phyloP scores from a whole-genome alignment of 441 rosid species.

The Sinapis alba region DNA sequence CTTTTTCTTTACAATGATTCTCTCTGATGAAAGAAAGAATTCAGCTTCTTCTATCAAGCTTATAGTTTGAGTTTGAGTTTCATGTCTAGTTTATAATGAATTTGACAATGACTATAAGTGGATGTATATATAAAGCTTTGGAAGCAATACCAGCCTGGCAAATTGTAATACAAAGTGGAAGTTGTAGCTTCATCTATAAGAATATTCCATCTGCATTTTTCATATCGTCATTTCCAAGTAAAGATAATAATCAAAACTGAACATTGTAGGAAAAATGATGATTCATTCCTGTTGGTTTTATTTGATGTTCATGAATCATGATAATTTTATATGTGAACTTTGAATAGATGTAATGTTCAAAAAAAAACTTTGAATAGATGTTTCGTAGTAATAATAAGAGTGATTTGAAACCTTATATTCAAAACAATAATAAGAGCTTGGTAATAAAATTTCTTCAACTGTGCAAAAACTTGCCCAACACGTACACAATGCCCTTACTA shows the following conservation, averaged over 20 bases:
- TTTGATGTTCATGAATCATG: background rate
- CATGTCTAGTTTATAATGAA: background rate
- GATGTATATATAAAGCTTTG: background rate
- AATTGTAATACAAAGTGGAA: background rate
- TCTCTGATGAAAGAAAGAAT: background rate
- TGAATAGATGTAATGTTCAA: conserved; percentile 12
- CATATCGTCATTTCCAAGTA: background rate
- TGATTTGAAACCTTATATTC: background rate
- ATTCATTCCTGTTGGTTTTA: background rate
- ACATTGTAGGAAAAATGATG: background rate
- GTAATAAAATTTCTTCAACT: background rate
- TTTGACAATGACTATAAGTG: background rate
- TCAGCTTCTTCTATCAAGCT: background rate
- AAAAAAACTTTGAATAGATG: conserved; percentile 2
- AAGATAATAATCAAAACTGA: background rate
- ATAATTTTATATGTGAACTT: background rate
- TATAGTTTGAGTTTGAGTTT: background rate
- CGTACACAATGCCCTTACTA: background rate
- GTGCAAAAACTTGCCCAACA: background rate
- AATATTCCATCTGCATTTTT: conserved; percentile 12
- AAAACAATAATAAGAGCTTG: background rate
- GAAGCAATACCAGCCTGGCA: conserved; percentile 29
- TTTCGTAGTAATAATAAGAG: background rate
- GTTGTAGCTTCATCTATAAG: conserved; percentile 22
- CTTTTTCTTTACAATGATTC: background rate